Conservation (phyloP, 768 basidiomycete species). For the Podaxis pistillaris region DNA sequence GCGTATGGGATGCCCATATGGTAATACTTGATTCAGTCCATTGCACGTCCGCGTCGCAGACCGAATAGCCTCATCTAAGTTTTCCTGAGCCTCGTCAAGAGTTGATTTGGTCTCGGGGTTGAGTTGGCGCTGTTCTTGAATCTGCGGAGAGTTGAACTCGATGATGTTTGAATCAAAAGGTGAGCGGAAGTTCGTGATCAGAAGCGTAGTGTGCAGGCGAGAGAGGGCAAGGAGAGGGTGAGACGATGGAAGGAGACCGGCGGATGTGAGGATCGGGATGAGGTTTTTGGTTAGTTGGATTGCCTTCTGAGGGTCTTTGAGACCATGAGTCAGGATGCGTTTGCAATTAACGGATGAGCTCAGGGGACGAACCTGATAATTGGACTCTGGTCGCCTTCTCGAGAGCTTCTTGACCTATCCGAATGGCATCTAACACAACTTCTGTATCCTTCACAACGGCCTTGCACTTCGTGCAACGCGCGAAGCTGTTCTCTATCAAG, state of each 20-base stretch:
- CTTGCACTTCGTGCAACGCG: slow-evolving; percentile 57
- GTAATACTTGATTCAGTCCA: slow-evolving; percentile 54
- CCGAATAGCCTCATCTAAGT: slow-evolving; percentile 63
- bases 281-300: slow-evolving; percentile 61
- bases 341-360: not conserved
- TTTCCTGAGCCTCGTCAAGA: slow-evolving; percentile 39
- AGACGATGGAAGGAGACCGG: slow-evolving; percentile 58
- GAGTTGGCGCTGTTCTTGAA: slow-evolving; percentile 16
- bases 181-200: slow-evolving; percentile 48
- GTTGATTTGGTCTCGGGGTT: not conserved
- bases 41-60: slow-evolving; percentile 50
- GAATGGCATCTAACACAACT: slow-evolving; percentile 58
- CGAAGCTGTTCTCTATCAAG: slow-evolving; percentile 42
- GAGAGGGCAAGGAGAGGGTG: slow-evolving; percentile 78
- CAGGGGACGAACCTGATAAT: slow-evolving; percentile 44
- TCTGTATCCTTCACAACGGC: slow-evolving; percentile 46
- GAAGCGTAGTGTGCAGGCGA: slow-evolving; percentile 69
- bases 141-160: slow-evolving; percentile 25
- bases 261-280: slow-evolving; percentile 59
- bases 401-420: slow-evolving; percentile 71
- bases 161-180: slow-evolving; percentile 18
- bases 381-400: slow-evolving; percentile 70
- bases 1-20: slow-evolving; percentile 71
- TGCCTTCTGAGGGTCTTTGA: slow-evolving; percentile 56
- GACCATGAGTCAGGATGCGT: not conserved